A percentile compares a stretch with the other conserved stretches of the same genome.
These are phyloP conservation scores for Phytopythium ostracodes DNA, from an alignment of 352 stramenopile genomes.

Conservation along the genomic window DNA sequence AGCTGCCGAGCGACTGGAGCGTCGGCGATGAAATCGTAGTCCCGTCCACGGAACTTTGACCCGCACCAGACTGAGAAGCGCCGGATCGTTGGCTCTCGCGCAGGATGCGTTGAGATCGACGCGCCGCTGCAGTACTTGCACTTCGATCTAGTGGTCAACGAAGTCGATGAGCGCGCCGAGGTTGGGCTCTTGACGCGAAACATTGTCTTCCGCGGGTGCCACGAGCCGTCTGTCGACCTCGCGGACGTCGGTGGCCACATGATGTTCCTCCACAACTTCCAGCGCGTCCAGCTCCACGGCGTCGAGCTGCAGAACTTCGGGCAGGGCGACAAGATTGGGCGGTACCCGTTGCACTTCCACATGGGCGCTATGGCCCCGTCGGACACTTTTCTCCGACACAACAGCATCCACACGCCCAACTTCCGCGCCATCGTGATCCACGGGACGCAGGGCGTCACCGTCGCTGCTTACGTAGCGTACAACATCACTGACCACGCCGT, in stretches of 20 bases:
- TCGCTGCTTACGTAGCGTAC: constrained; percentile 43
- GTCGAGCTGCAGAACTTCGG: constrained; percentile 41
- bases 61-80: constrained; percentile 33
- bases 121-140: constrained; percentile 30
- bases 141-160: constrained; percentile 30
- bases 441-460: constrained; percentile 32
- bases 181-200: constrained; percentile 54
- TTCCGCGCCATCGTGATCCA: constrained; percentile 44
- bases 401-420: constrained; percentile 39
- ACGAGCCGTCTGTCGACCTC: constrained; percentile 7
- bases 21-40: constrained; percentile 43
- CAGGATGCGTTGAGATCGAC: constrained; percentile 21
- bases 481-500: constrained; percentile 44
- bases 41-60: constrained; percentile 33
- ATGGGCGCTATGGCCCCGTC: constrained; percentile 17
- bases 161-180: constrained; percentile 51
- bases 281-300: constrained; percentile 27
- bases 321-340: constrained; percentile 34
- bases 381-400: constrained; percentile 28
- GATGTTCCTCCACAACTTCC: constrained; percentile 32
- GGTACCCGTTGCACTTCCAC: constrained; percentile 52
- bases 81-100: constrained; percentile 19
- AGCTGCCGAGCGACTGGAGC: constrained; percentile 21
- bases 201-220: constrained; percentile 49
- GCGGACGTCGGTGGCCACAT: constrained; percentile 36